Evolutionary conservation across 495 filamentous ascomycete species (phyloP), one percentile per base, ranked within the genome.

Genomic region (Bombardia bombarda): DNA sequence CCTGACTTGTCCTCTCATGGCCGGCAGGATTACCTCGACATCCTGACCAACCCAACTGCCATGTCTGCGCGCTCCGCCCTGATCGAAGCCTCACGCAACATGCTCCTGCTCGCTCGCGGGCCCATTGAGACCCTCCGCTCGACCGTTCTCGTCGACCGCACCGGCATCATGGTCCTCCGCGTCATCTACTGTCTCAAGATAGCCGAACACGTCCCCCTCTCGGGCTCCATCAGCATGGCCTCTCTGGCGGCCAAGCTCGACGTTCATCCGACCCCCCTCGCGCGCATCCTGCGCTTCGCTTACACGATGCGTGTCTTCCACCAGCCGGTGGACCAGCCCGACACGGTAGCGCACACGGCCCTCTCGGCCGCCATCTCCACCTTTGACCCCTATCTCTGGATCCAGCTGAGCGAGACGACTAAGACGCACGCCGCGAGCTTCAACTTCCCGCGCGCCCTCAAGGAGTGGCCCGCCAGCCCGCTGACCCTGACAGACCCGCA

Each of bases 241-340:
- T 17, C 22, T 2, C 42, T 45, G 17, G 42, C 42, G 1, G 16
- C 34, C 18, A 21, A 17, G 34, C 21, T 38, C 22, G 16, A 16
- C 17, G 35, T 32, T 1, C 42, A 45, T 25, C 33, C 42, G 7
- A 20, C 16, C 42, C 33, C 42, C 1, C 25, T 45, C 3, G 5
- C 14, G 7, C 42, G 42, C 18, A 2, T 45, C 3, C n/a, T 45
- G 7, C 42, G 42, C 13, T 32, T 45, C 32, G 42, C 42, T 5
- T 45, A 38, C 16, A 45, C 42, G 4, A 30, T 38, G 34, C 26
- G 12, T 13, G 21, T 45, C 25, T 45, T 45, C 42, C 34, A 20
- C 13, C 34, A 45, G 25, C 42, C 42, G 1, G 22, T 12, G 18
- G 23, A 21, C 20, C 7, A 31, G 23, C 42, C 42, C 4, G 33